These are phyloP conservation scores for Elaeagnus macrophylla DNA, from an alignment of 306 rosid species.

Conservation along the genomic window DNA sequence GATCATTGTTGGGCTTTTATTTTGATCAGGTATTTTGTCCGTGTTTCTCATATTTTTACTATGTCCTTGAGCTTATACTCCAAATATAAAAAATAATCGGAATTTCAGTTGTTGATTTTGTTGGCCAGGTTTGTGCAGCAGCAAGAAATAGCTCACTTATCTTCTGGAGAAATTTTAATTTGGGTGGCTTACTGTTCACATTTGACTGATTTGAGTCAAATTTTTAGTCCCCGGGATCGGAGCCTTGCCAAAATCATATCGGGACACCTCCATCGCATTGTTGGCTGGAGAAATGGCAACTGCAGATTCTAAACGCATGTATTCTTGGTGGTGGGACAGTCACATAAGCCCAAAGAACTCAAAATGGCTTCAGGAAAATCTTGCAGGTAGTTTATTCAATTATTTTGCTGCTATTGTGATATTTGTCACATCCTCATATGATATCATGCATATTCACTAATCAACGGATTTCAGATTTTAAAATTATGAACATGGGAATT, in stretches of 20 bases:
- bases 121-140: constrained; percentile 17
- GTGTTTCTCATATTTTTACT: constrained; percentile 18
- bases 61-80: not conserved
- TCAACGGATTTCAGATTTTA: not conserved
- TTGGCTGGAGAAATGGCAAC: constrained; percentile 40
- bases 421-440: constrained; percentile 2
- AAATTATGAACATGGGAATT: too few relatives aligned
- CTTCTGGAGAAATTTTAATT: constrained; percentile 16
- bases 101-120: constrained; percentile 25
- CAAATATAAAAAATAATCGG: constrained; percentile 8
- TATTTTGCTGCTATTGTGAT: constrained; percentile 13
- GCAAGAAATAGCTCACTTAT: constrained; percentile 17
- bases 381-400: constrained; percentile 40
- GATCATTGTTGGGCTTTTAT: constrained; percentile 19
- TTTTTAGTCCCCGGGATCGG: not conserved
- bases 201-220: not conserved
- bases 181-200: constrained; percentile 16
- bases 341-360: constrained; percentile 95
- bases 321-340: constrained; percentile 99
- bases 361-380: constrained; percentile 95
- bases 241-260: constrained; percentile 1
- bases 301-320: constrained; percentile 56
- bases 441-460: not conserved
- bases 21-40: constrained; percentile 35
- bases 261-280: constrained; percentile 26